Evolutionary conservation across 345 rosid genomes (phyloP), one percentile per base, ranked within the genome.

Genomic region (Citrus unshiu): DNA sequence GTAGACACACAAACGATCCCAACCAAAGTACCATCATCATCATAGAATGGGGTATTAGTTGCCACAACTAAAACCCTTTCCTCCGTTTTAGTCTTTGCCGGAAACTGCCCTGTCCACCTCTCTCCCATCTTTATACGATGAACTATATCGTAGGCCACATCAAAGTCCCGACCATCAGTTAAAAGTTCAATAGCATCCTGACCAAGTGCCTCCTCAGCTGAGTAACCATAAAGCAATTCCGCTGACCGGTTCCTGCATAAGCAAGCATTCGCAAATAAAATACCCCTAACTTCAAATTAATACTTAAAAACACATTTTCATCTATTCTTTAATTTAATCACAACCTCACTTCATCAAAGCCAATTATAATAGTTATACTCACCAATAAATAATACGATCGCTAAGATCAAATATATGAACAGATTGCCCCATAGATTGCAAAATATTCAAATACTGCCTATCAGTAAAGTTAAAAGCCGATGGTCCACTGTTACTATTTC

Each of bases 371-470:
- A 9, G 22, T 37, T n/a, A 80, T 16, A 77, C 92, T 89, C 76
- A 96, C 99, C 98, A 96, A 77, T 93, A 94, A 73, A 94, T 87
- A 12, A 96, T 83, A 32, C 92, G 91, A 77, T 88, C 89, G 25
- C 76, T 72, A 2, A 84, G 83, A 84, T 91, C 97, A 74, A 86
- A 84, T 72, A 95, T 93, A 81, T 96, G 97, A 84, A 96, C 95
- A 61, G 97, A 84, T 76, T 96, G 99, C 51, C 97, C 97, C 98
- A 96, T 89, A 24, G 94, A 90, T 86, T 96, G 97, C 83, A 96
- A 88, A 27, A 96, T 96, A 79, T 91, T 94, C 86, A 92, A 85
- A 87, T 87, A 94, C 79, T 94, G 97, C 40, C 77, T 88, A 65
- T 94, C 89, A 2, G 89, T 84, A 74, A 94, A 91, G 67, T 90